Percentiles rank a stretch among this genome's conserved stretches.
phyloP scores from a whole-genome alignment of 176 grass and related monocot species.

The Neostapfia colusana region DNA sequence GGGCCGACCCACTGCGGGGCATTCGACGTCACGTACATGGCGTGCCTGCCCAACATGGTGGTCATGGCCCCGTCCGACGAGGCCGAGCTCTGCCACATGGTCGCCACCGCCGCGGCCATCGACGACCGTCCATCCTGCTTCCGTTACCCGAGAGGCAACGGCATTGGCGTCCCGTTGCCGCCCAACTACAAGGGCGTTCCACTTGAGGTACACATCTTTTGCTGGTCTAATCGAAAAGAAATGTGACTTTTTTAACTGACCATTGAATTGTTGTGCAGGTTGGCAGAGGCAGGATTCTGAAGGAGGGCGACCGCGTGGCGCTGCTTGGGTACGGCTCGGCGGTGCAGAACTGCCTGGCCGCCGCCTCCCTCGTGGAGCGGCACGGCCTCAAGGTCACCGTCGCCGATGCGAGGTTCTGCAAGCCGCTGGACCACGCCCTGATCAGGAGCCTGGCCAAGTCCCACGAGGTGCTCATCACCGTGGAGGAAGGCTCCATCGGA shows the following conservation, averaged over 20 bases:
- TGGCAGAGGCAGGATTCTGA: slow-evolving; percentile 75
- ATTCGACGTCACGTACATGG: slow-evolving; percentile 96
- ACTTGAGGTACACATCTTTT: slow-evolving; percentile 57
- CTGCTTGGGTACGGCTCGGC: slow-evolving; percentile 88
- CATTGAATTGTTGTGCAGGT: slow-evolving; percentile 38
- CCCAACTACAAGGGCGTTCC: slow-evolving; percentile 80
- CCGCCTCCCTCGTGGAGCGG: slow-evolving; percentile 53
- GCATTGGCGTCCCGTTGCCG: slow-evolving; percentile 68
- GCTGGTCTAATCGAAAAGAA: neutral
- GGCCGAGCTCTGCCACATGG: slow-evolving; percentile 95
- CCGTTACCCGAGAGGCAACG: slow-evolving; percentile 89
- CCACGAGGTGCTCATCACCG: slow-evolving; percentile 90
- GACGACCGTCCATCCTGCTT: slow-evolving; percentile 88
- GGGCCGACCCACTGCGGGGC: slow-evolving; percentile 89
- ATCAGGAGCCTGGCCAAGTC: slow-evolving; percentile 71
- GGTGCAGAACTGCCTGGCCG: slow-evolving; percentile 80
- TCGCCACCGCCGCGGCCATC: slow-evolving; percentile 89
- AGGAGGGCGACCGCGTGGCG: slow-evolving; percentile 82
- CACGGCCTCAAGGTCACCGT: slow-evolving; percentile 78
- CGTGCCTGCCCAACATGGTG: slow-evolving; percentile 94
- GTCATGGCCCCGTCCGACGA: slow-evolving; percentile 98
- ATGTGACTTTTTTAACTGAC: neutral
- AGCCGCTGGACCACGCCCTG: slow-evolving; percentile 79
- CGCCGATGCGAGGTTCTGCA: slow-evolving; percentile 93
- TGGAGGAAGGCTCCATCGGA: slow-evolving; percentile 96